Conservation (phyloP, 225 moss, liverwort and hornwort species). For the Polytrichum formosum region DNA sequence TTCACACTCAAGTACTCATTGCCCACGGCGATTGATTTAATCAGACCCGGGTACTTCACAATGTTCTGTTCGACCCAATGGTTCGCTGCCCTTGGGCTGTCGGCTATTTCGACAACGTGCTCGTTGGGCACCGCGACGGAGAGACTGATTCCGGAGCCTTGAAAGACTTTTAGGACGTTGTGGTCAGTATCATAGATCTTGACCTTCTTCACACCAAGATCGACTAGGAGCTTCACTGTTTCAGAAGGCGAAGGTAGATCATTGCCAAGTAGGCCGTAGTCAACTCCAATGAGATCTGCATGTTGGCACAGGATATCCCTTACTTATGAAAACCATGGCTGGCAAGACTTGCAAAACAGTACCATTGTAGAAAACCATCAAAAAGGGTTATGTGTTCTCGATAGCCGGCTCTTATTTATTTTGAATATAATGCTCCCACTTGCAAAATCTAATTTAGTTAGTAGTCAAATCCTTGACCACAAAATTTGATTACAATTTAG, state of each 20-base stretch:
- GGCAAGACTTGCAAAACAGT: background rate
- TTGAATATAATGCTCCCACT: no score
- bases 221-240: slow-evolving; percentile 4
- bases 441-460: no score
- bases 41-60: background rate
- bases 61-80: slow-evolving; percentile 2
- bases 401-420: background rate
- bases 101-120: background rate
- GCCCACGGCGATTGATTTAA: slow-evolving; percentile 41
- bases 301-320: background rate
- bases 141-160: background rate
- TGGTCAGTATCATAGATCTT: slow-evolving; percentile 5
- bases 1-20: slow-evolving; percentile 29
- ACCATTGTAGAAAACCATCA: background rate
- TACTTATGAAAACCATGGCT: background rate
- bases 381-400: background rate
- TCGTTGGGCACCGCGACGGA: slow-evolving; percentile 13
- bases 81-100: background rate
- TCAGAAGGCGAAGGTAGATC: background rate
- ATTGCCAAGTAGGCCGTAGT: slow-evolving; percentile 11
- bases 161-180: slow-evolving; percentile 7
- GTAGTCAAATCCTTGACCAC: no score
- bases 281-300: slow-evolving; percentile 11
- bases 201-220: slow-evolving; percentile 8
- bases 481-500: no score